Base-by-base conservation (phyloP, 176 grass and related monocot species). In the Raddia guianensis region DNA sequence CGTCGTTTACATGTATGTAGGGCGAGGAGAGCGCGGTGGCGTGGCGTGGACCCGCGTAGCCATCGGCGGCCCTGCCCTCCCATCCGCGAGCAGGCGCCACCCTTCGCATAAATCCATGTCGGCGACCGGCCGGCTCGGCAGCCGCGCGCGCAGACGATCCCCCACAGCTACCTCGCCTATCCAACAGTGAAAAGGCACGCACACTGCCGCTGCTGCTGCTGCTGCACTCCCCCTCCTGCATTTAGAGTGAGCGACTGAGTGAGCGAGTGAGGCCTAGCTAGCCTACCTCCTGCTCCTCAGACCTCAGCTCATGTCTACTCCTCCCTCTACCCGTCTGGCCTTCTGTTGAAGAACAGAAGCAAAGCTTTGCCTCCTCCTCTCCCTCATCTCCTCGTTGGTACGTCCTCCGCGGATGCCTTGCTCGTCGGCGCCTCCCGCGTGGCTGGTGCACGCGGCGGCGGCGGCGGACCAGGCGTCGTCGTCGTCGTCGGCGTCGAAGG, bases 401-500 rank as follows among this genome's bases (percentile, higher is more conserved):
- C 27, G 27, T 27, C 27, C 27, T 27, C 27, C 27, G 27, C 0
- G 27, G 27, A 87, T 86, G 84, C 73, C 85, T 68, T 80, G 85
- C 77, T 75, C 61, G 69, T 64, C 76, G 84, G 47, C 65, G 58
- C 68, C 64, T 49, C 54, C 86, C 76, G 53, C 73, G 72, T 91
- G 92, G 86, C 73, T 78, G 71, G 27, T 85, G 80, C 82, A 70
- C 12, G 72, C 75, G 81, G 65, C 15, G 5, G 32, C 50, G 3
- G 74, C 62, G 56, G 78, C 58, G n/a, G 75, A 77, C 74, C 87
- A 85, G 75, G 66, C 79, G 62, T 82, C 87, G 48, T 92, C 90
- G 0, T 95, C 90, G 2, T 81, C 87, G 8, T 84, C 90, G 12
- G 87, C 89, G 12, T 91, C 85, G 13, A 90, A 84, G 77, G 85